Base-by-base conservation (phyloP, 371 early-diverging fungal genomes). In the Lichtheimia ornata region DNA sequence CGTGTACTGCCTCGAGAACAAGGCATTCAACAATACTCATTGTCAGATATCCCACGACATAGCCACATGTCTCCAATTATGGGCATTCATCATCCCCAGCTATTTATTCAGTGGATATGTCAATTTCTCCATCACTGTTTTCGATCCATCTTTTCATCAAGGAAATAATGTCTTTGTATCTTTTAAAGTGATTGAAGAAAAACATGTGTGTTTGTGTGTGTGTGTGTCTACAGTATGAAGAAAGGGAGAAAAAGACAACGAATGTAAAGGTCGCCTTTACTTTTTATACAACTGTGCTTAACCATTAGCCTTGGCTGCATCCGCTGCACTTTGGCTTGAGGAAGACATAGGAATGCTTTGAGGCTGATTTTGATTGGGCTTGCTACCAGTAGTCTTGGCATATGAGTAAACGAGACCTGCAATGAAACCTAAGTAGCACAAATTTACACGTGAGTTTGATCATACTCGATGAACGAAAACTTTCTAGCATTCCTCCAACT, bases 341-440 rank as follows among this genome's bases (percentile, higher is more conserved):
- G 69, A 51, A 17, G 73, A 72, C 73, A 72, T 72, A 28, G 73
- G 72, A 52, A 72, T 72, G 61, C 61, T 73, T 56, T 50, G 74
- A 45, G 78, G 77, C 15, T 74, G 62, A 50, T 81, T 86, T 67
- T 88, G 59, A 22, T 53, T 14, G 24, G 52, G 45, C 47, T 63
- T 62, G 49, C 24, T 56, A 40, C 67, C 56, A 15, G 59, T 50
- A 5, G 64, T 64, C 57, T 79, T 94, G 63, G 92, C 91, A 58
- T 89, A 85, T 17, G 91, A 86, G 70, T 94, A 94, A 20, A 94
- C 76, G 44, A 94, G 71, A 44, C 95, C 95, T 5, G 93, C 93
- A 28, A 84, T 63, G 61, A 94, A 93, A 49, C 95, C 95, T 74
- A 64, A 4, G 18, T 22, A 4, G 18, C 20, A 53, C 14, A 17